Base-by-base conservation (phyloP, 179 eudicot genomes). In the Beta lomatogona region DNA sequence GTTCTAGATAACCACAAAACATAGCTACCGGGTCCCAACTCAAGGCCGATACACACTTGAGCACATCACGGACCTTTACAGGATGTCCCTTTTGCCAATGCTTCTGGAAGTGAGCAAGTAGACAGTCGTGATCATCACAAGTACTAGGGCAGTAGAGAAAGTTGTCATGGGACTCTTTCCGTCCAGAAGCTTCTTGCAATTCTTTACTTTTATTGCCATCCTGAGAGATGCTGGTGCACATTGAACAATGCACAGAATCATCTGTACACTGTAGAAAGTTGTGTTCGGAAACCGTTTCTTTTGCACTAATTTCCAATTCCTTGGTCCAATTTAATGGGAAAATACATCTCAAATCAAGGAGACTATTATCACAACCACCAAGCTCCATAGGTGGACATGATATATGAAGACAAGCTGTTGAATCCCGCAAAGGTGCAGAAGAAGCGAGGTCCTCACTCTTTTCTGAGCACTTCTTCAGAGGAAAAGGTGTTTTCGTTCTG, bases 21-120 rank as follows among this genome's bases (percentile, higher is more conserved):
- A 94, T 86, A 77, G 68, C 69, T 66, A 90, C 71, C n/a, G 99
- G 99, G 80, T 96, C 97, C 97, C 96, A 94, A 73, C 82, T 88
- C 85, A 91, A 80, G 77, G 85, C 75, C 63, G 87, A 79, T 50
- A 70, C 78, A 75, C 84, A 77, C 52, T 84, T 80, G 53, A 90
- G 80, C 80, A 93, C 90, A 84, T 86, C 86, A 73, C 90, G 93
- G 82, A 96, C 85, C 80, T 91, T 89, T 76, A 94, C 92, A 77
- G 99, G 99, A 53, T 94, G 97, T 82, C 97, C 94, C 77, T 85
- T 90, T 64, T 81, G 86, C 99, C 98, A 96, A 83, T 94, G 99
- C 79, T 85, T 88, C 89, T 90, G 98, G 82, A 96, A 96, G 82
- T 93, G 98, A 65, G 78, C 83, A 75, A 94, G 87, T 59, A 79